Conservation (phyloP, 495 filamentous ascomycete species). For the Aspergillus baeticus region DNA sequence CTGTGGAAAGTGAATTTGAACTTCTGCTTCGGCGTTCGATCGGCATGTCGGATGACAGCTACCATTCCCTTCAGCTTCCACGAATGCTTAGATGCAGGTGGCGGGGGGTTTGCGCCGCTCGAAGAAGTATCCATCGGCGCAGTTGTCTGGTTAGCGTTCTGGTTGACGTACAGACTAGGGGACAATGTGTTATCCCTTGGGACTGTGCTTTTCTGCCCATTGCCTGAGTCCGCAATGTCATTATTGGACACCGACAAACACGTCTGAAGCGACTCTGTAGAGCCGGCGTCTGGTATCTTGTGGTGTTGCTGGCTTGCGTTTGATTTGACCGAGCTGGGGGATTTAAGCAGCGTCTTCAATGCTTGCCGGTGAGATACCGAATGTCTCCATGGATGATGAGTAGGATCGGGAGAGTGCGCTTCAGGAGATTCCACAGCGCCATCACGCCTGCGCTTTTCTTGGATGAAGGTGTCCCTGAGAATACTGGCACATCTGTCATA, state of each 20-base stretch:
- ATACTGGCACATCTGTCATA: slow-evolving; percentile 89
- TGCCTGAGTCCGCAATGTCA: slow-evolving; percentile 32
- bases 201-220: slow-evolving; percentile 17
- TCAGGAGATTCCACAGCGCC: slow-evolving; percentile 36
- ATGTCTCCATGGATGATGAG: slow-evolving; percentile 32
- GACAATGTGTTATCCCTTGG: slow-evolving; percentile 26
- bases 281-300: slow-evolving; percentile 32
- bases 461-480: slow-evolving; percentile 79
- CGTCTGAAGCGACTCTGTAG: slow-evolving; percentile 44
- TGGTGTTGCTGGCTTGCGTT: slow-evolving; percentile 45
- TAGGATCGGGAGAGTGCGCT: slow-evolving; percentile 29
- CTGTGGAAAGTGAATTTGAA: slow-evolving; percentile 99
- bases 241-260: slow-evolving; percentile 53
- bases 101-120: slow-evolving; percentile 49
- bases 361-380: slow-evolving; percentile 43
- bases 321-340: slow-evolving; percentile 64
- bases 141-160: slow-evolving; percentile 32
- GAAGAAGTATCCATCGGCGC: slow-evolving; percentile 27
- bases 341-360: slow-evolving; percentile 59
- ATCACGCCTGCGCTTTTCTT: slow-evolving; percentile 62
- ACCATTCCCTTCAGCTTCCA: slow-evolving; percentile 99
- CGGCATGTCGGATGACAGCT: slow-evolving; percentile 90
- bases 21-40: slow-evolving; percentile 97
- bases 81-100: slow-evolving; percentile 87
- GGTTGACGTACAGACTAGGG: slow-evolving; percentile 26